These are phyloP conservation scores for Eragrostis curvula DNA, from an alignment of 176 grass and related monocot species.

Conservation along the genomic window DNA sequence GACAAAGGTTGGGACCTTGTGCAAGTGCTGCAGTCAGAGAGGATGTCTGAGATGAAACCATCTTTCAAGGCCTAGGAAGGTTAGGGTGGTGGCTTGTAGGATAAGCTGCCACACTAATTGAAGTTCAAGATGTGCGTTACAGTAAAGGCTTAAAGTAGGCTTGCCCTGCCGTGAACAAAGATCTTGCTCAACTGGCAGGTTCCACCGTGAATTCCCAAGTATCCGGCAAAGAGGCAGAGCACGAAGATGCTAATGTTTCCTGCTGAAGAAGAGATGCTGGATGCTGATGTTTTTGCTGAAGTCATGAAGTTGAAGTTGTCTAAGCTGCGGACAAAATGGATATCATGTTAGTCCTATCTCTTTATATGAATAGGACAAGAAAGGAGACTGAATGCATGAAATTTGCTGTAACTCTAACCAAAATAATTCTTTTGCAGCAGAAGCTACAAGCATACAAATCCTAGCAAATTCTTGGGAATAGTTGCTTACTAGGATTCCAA, in stretches of 20 bases:
- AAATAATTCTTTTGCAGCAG: not conserved
- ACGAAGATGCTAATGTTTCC: slow-evolving; percentile 57
- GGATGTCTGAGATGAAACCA: slow-evolving; percentile 70
- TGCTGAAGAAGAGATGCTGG: slow-evolving; percentile 53
- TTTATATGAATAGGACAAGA: not conserved
- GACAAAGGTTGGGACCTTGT: slow-evolving; percentile 44
- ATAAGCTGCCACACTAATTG: not conserved
- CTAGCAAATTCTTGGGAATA: not conserved
- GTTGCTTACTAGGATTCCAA: not conserved
- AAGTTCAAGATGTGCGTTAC: not conserved
- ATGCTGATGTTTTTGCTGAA: slow-evolving; percentile 63
- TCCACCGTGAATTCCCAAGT: slow-evolving; percentile 61
- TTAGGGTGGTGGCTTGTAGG: no score
- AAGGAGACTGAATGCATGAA: not conserved
- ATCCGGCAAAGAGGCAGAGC: slow-evolving; percentile 62
- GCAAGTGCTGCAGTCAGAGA: slow-evolving; percentile 42
- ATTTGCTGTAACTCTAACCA: not conserved
- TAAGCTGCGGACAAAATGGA: slow-evolving; percentile 39
- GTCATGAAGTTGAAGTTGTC: slow-evolving; percentile 70
- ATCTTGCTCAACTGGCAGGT: slow-evolving; percentile 63
- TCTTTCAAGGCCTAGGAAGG: slow-evolving; percentile 45
- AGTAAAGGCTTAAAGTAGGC: slow-evolving; percentile 37
- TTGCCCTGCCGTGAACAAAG: slow-evolving; percentile 40
- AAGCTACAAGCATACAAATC: not conserved
- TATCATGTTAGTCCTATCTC: slow-evolving; percentile 1